Evolutionary conservation across 352 stramenopile species (phyloP).

Genomic region (Phytophthora agathidicida): DNA sequence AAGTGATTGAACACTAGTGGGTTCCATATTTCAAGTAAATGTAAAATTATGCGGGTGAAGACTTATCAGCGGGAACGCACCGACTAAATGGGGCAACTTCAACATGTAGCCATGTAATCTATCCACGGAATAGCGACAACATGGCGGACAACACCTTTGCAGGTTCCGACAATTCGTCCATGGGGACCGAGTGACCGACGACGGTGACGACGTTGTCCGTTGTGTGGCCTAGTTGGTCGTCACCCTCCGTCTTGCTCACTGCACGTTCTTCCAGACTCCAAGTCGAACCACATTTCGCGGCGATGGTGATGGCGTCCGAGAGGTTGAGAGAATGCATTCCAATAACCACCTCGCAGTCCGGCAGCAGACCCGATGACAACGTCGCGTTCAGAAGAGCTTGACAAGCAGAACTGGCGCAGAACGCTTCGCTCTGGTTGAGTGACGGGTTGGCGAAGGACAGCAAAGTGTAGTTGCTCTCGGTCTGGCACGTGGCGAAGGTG

Average conservation of each 20-base stretch:
- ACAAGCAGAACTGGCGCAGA: slow-evolving; percentile 31
- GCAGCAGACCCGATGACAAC: slow-evolving; percentile 7
- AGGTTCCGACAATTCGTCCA: slow-evolving; percentile 17
- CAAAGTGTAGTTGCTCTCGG: slow-evolving; percentile 32
- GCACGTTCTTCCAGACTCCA: slow-evolving; percentile 14
- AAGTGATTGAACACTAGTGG: too few relatives aligned
- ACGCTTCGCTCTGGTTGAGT: slow-evolving; percentile 6
- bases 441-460: slow-evolving; percentile 6
- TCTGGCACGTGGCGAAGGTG: slow-evolving; percentile 20
- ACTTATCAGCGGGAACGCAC: too few relatives aligned
- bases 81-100: too few relatives aligned
- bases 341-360: slow-evolving; percentile 21
- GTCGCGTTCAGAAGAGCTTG: slow-evolving; percentile 21
- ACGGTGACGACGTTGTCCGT: neutral
- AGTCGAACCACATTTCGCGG: neutral
- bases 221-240: neutral
- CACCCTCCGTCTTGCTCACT: neutral
- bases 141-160: too few relatives aligned
- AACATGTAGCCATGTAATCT: too few relatives aligned
- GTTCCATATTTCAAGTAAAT: too few relatives aligned
- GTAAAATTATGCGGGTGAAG: too few relatives aligned
- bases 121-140: too few relatives aligned
- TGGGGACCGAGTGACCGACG: slow-evolving; percentile 14
- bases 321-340: slow-evolving; percentile 12
- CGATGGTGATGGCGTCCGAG: slow-evolving; percentile 4